phyloP scores from a whole-genome alignment of 495 filamentous ascomycete species.

The Clavariopsis aquatica region DNA sequence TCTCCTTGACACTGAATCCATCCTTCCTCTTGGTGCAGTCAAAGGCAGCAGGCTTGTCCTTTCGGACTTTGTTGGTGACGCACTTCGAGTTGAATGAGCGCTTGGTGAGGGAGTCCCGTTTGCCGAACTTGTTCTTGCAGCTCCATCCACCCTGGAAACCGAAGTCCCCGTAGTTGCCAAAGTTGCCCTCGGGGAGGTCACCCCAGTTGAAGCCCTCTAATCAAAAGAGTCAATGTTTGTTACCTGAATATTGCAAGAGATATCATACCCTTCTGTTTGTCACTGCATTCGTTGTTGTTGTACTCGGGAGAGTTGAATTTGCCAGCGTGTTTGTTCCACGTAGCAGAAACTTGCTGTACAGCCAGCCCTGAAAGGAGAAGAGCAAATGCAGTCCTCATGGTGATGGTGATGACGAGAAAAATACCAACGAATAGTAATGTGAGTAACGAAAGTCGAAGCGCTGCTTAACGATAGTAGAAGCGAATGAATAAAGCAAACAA shows the following conservation, averaged over 20 bases:
- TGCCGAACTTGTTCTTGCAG: conserved; percentile 59
- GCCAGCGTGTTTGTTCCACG: conserved; percentile 60
- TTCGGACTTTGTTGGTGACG: conserved; percentile 60
- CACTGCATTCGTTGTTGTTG: conserved; percentile 74
- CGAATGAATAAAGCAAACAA: conserved; percentile 28
- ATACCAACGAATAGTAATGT: conserved; percentile 34
- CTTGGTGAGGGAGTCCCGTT: conserved; percentile 46
- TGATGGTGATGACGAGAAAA: conserved; percentile 30
- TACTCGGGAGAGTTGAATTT: conserved; percentile 68
- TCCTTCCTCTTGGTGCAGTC: conserved; percentile 56
- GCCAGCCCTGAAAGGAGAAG: conserved; percentile 55
- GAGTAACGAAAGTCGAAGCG: conserved; percentile 19
- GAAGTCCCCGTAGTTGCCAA: conserved; percentile 69
- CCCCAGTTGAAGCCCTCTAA: conserved; percentile 69
- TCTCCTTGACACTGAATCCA: conserved; percentile 71
- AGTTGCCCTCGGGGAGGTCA: conserved; percentile 61
- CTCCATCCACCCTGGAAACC: conserved; percentile 71
- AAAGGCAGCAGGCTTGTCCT: conserved; percentile 52
- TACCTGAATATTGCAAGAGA: not conserved
- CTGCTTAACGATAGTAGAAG: conserved; percentile 36
- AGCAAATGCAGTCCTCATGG: conserved; percentile 41
- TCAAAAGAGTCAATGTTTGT: not conserved
- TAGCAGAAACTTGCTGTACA: conserved; percentile 61
- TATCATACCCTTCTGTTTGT: conserved; percentile 53
- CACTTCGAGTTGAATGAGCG: conserved; percentile 60